Percentiles rank a stretch among this genome's conserved stretches.
Conservation (phyloP, 1,284 basidiomycete genomes). For the Puccinia triticina region DNA sequence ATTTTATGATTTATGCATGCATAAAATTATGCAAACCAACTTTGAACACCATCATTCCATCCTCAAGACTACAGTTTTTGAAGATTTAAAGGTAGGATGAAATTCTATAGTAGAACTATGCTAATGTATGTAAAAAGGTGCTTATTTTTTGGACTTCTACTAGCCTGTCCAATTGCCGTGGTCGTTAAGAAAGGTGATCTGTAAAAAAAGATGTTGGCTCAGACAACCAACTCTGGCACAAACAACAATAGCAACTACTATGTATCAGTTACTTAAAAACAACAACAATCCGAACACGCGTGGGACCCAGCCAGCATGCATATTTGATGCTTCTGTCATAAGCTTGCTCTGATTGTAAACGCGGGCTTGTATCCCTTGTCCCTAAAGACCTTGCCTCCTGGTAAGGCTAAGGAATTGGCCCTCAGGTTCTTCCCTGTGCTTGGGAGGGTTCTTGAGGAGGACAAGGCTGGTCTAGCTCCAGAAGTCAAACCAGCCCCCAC, state of each 20-base stretch:
- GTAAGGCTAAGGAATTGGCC: neutral
- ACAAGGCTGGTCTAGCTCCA: neutral
- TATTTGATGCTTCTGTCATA: constrained; percentile 34
- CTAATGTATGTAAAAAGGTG: too few species aligned
- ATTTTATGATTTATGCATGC: too few species aligned
- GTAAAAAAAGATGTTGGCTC: constrained; percentile 19
- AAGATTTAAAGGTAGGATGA: neutral
- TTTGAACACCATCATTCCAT: too few species aligned
- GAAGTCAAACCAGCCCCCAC: neutral
- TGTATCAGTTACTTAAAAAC: neutral
- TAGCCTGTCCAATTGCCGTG: neutral
- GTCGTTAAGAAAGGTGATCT: neutral
- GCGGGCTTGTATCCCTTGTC: neutral
- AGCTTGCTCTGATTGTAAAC: constrained; percentile 30
- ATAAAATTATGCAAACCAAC: too few species aligned
- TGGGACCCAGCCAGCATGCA: constrained; percentile 24
- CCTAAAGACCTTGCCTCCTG: constrained; percentile 9
- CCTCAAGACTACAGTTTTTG: neutral
- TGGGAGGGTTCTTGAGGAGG: neutral
- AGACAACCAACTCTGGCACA: constrained; percentile 7
- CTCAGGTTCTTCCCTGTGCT: too few species aligned
- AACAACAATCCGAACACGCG: neutral
- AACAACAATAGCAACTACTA: constrained; percentile 15
- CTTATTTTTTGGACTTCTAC: neutral
- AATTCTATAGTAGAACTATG: neutral